Evolutionary conservation across 1,284 basidiomycete genomes (phyloP).

Genomic region (Hypsizygus ulmarius): DNA sequence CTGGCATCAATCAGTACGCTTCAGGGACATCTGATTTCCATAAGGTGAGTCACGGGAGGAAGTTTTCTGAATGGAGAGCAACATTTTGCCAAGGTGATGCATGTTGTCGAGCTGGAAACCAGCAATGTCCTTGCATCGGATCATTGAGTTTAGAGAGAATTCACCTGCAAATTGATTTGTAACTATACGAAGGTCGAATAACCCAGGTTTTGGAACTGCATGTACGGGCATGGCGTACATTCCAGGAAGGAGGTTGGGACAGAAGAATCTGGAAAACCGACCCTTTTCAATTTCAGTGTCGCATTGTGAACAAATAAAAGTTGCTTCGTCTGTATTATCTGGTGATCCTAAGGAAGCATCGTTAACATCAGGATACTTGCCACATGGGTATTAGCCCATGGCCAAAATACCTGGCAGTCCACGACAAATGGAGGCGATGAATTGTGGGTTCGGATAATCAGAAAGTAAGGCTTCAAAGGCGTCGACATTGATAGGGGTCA

Average conservation of each 20-base stretch:
- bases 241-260: slow-evolving; percentile 37
- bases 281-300: too few relatives aligned
- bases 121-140: slow-evolving; percentile 22
- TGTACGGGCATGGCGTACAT: slow-evolving; percentile 31
- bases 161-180: slow-evolving; percentile 33
- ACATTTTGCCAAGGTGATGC: slow-evolving; percentile 20
- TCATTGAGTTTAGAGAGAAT: slow-evolving; percentile 37
- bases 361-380: too few relatives aligned
- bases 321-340: too few relatives aligned
- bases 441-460: too few relatives aligned
- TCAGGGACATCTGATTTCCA: slow-evolving; percentile 39
- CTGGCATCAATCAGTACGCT: slow-evolving; percentile 34
- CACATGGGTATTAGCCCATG: too few relatives aligned
- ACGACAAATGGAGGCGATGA: too few relatives aligned
- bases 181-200: slow-evolving; percentile 34
- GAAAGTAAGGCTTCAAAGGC: too few relatives aligned
- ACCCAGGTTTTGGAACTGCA: slow-evolving; percentile 36
- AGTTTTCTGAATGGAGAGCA: slow-evolving; percentile 7
- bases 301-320: too few relatives aligned
- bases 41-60: slow-evolving; percentile 17
- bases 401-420: too few relatives aligned
- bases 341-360: too few relatives aligned
- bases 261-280: slow-evolving; percentile 36
- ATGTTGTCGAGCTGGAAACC: slow-evolving; percentile 24
- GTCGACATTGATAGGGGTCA: too few relatives aligned